Evolutionary conservation across 768 basidiomycete genomes (phyloP).

Genomic region (Mycena filopes): DNA sequence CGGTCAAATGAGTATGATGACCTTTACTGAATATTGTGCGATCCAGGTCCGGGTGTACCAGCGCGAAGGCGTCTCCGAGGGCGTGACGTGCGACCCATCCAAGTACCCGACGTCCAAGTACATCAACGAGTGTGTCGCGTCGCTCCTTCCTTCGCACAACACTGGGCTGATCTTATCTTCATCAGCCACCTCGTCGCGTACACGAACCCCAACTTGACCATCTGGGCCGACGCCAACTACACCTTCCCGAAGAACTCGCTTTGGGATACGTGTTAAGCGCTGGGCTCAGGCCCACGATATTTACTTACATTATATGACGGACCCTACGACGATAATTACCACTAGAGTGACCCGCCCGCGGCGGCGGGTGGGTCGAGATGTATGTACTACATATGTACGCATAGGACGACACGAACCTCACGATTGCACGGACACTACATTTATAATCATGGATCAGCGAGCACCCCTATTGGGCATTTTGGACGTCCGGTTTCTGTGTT

Average conservation of each 20-base stretch:
- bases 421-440: background rate
- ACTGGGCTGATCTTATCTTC: background rate
- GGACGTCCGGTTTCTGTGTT: too few species aligned
- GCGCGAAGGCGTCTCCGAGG: constrained; percentile 73
- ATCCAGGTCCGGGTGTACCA: constrained; percentile 95
- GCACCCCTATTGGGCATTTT: background rate
- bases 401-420: background rate
- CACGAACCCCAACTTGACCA: constrained; percentile 87
- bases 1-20: too few species aligned
- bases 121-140: constrained; percentile 65
- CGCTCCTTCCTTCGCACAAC: background rate
- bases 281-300: background rate
- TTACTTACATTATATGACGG: background rate
- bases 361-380: background rate
- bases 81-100: constrained; percentile 83
- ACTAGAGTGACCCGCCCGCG: background rate
- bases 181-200: constrained; percentile 66
- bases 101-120: constrained; percentile 84
- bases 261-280: constrained; percentile 24
- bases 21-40: too few species aligned
- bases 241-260: constrained; percentile 75
- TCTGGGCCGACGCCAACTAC: constrained; percentile 82
- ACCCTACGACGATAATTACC: constrained; percentile 7
- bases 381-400: background rate
- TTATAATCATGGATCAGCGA: background rate